Evolutionary conservation across 1,284 basidiomycete species (phyloP).

Genomic region (Ganoderma boninense): DNA sequence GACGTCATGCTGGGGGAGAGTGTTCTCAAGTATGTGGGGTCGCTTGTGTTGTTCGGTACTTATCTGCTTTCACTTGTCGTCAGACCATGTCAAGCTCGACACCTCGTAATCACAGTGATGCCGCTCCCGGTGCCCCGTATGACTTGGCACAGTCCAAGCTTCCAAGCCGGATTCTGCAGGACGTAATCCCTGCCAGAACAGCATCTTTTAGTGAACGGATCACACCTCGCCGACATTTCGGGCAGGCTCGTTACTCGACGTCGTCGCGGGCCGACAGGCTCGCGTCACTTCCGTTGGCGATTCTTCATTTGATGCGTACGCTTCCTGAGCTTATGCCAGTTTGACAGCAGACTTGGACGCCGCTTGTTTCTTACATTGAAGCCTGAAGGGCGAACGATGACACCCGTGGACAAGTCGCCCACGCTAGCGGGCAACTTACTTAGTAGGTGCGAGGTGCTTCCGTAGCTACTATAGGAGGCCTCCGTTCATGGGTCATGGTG

Average conservation of each 20-base stretch:
- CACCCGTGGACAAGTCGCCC: background rate
- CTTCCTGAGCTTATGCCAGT: too few species aligned
- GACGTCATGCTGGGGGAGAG: background rate
- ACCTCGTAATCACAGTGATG: background rate
- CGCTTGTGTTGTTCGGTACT: background rate
- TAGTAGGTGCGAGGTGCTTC: fast-evolving
- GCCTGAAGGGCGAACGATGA: background rate
- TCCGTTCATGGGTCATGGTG: background rate
- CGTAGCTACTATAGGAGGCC: background rate
- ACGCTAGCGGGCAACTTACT: background rate
- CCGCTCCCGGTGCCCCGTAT: background rate
- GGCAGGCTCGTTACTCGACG: background rate
- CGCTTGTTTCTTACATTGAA: background rate
- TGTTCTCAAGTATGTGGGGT: background rate
- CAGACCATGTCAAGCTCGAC: too few species aligned
- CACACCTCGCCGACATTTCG: background rate
- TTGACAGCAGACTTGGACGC: background rate
- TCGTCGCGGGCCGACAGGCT: too few species aligned
- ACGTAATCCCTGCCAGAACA: background rate
- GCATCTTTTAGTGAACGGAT: background rate
- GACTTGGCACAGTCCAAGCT: background rate
- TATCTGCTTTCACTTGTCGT: background rate
- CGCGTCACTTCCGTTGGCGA: background rate
- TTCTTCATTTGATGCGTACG: background rate
- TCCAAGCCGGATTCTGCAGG: background rate